A percentile compares a stretch with the other conserved stretches of the same genome.
Conservation (phyloP, 2,329 filamentous ascomycete genomes). For the Nigrograna mackinnonii region DNA sequence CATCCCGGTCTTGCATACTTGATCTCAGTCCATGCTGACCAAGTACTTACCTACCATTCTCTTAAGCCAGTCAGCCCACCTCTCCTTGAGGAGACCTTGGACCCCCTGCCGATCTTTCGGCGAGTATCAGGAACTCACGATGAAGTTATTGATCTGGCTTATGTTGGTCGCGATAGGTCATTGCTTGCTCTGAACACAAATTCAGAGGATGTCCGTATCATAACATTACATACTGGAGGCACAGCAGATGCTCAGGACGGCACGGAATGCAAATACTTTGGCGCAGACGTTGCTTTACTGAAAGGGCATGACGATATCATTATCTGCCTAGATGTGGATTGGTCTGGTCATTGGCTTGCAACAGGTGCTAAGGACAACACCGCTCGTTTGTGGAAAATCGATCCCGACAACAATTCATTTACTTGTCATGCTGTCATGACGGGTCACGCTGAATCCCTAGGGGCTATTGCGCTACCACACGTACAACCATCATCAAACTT, state of each 20-base stretch:
- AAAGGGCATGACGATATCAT: slow-evolving; percentile 95
- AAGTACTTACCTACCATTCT: slow-evolving; percentile 79
- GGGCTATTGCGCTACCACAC: slow-evolving; percentile 83
- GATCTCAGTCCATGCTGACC: slow-evolving; percentile 84
- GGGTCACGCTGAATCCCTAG: slow-evolving; percentile 91
- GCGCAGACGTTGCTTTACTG: slow-evolving; percentile 82
- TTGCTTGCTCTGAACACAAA: slow-evolving; percentile 91
- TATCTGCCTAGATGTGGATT: slow-evolving; percentile 91
- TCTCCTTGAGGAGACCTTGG: slow-evolving; percentile 51
- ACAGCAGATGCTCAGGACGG: slow-evolving; percentile 25
- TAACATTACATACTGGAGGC: slow-evolving; percentile 63
- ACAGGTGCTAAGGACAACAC: slow-evolving; percentile 98
- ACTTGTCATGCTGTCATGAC: slow-evolving; percentile 81
- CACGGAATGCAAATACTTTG: slow-evolving; percentile 72
- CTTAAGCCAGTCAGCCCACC: slow-evolving; percentile 47
- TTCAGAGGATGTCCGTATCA: slow-evolving; percentile 86
- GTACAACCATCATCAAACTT: slow-evolving; percentile 69
- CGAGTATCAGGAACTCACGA: slow-evolving; percentile 96
- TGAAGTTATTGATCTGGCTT: slow-evolving; percentile 93
- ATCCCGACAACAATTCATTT: slow-evolving; percentile 74
- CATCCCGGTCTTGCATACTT: slow-evolving; percentile 69
- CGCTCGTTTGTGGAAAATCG: slow-evolving; percentile 86
- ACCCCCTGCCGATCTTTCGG: slow-evolving; percentile 65
- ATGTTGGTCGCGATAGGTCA: slow-evolving; percentile 78
- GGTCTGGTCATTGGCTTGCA: slow-evolving; percentile 95